Evolutionary conservation across 371 early-diverging fungal species (phyloP).

Genomic region (Mucor mucedo): DNA sequence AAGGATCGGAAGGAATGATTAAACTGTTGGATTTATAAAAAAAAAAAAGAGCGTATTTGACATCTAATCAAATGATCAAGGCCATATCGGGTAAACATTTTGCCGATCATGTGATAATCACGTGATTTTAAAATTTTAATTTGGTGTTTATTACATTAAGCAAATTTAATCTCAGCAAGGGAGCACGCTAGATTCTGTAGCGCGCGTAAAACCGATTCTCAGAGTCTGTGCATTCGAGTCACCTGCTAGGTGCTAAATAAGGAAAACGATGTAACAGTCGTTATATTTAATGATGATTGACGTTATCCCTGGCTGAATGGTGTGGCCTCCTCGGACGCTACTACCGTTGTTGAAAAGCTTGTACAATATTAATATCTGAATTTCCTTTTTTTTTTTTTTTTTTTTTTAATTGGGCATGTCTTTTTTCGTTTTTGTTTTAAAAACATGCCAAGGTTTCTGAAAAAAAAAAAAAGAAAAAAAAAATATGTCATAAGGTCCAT

Average conservation of each 20-base stretch:
- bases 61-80: too few relatives aligned
- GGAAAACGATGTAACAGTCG: slow-evolving; percentile 6
- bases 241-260: slow-evolving; percentile 6
- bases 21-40: too few relatives aligned
- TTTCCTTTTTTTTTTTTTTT: slow-evolving; percentile 13
- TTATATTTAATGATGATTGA: slow-evolving; percentile 30
- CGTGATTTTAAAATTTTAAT: background rate
- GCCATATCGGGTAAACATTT: too few relatives aligned
- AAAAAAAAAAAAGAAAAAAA: too few relatives aligned
- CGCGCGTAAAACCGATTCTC: background rate
- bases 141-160: background rate
- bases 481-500: too few relatives aligned
- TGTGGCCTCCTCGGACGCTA: slow-evolving; percentile 38
- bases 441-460: too few relatives aligned
- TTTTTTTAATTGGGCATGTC: too few relatives aligned
- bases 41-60: too few relatives aligned
- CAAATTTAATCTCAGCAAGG: slow-evolving; percentile 18
- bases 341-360: slow-evolving; percentile 31
- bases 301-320: slow-evolving; percentile 45
- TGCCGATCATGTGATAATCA: background rate
- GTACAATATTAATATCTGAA: slow-evolving; percentile 16
- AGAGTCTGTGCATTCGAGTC: slow-evolving; percentile 19
- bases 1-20: too few relatives aligned
- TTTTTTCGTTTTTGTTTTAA: too few relatives aligned
- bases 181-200: background rate